Percentiles rank a stretch among this genome's conserved stretches.
These are phyloP conservation scores for Mycogone perniciosa DNA, from an alignment of 2,329 filamentous ascomycete species.

Conservation along the genomic window DNA sequence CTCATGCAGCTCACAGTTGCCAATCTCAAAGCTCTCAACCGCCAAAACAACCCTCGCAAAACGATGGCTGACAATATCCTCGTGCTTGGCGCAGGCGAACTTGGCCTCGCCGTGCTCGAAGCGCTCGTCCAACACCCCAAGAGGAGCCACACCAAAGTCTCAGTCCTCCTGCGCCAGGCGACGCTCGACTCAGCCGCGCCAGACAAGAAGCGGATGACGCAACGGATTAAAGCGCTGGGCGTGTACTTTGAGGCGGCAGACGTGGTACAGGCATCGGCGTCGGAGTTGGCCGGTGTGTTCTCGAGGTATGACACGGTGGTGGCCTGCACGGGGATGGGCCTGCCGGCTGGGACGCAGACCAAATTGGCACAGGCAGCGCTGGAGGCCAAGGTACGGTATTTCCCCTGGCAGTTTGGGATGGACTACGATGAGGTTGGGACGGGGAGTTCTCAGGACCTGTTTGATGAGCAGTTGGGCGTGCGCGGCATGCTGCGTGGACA, in stretches of 20 bases:
- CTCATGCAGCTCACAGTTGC: conserved; percentile 10
- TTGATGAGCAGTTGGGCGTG: conserved; percentile 61
- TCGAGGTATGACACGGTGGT: conserved; percentile 47
- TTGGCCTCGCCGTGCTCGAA: conserved; percentile 51
- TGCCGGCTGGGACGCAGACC: conserved; percentile 47
- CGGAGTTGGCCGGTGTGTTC: conserved; percentile 38
- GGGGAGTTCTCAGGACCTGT: conserved; percentile 55
- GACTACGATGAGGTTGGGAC: conserved; percentile 61
- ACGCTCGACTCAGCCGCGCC: conserved; percentile 35
- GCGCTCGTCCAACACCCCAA: conserved; percentile 42
- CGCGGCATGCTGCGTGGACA: conserved; percentile 40
- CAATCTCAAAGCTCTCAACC: conserved; percentile 12
- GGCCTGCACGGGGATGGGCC: conserved; percentile 54
- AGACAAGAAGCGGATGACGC: conserved; percentile 29
- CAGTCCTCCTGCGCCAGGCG: conserved; percentile 48
- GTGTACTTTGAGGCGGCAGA: conserved; percentile 41
- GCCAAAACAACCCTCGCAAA: conserved; percentile 3
- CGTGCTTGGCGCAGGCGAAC: conserved; percentile 60
- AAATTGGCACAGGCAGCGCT: conserved; percentile 54
- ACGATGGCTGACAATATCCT: conserved; percentile 38
- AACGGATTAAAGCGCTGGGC: conserved; percentile 30
- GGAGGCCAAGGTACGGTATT: conserved; percentile 43
- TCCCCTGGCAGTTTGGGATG: conserved; percentile 70
- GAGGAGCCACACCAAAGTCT: conserved; percentile 32
- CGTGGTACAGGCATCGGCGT: conserved; percentile 28